Percentiles rank a stretch among this genome's conserved stretches.
phyloP scores from a whole-genome alignment of 2,329 filamentous ascomycete genomes.

The Coniella lustricola region DNA sequence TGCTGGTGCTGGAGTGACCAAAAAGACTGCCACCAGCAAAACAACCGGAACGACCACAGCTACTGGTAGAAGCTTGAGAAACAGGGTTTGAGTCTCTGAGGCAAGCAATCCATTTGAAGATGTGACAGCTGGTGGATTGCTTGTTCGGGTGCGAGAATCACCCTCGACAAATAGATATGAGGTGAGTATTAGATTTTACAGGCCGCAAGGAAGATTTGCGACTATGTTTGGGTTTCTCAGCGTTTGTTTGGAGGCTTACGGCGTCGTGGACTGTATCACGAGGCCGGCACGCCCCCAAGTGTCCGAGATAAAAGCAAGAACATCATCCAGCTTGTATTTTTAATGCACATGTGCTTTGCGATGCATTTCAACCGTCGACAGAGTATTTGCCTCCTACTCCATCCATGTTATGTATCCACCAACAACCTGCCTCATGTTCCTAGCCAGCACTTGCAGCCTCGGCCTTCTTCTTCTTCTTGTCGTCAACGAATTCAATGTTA shows the following conservation, averaged over 20 bases:
- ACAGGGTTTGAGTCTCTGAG: constrained; percentile 29
- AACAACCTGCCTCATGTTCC: background rate
- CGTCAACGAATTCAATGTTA: constrained; percentile 90
- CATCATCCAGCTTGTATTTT: too few relatives aligned
- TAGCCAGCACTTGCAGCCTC: constrained; percentile 20
- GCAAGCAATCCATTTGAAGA: background rate
- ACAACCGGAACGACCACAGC: constrained; percentile 29
- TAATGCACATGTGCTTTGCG: too few relatives aligned
- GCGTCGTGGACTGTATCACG: too few relatives aligned
- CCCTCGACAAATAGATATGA: background rate
- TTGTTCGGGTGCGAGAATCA: too few relatives aligned
- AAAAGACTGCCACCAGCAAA: constrained; percentile 41
- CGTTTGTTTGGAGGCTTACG: too few relatives aligned
- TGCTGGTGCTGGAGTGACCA: constrained; percentile 36
- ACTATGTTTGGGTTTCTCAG: too few relatives aligned
- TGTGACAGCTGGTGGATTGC: background rate
- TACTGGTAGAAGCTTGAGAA: constrained; percentile 48
- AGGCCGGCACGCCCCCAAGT: too few relatives aligned
- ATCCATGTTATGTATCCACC: background rate
- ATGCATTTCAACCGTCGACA: too few relatives aligned
- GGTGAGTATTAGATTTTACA: too few relatives aligned
- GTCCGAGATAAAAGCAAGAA: too few relatives aligned
- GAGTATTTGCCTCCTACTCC: background rate
- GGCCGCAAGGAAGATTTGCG: too few relatives aligned
- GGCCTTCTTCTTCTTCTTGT: constrained; percentile 84